These are phyloP conservation scores for Pseudotulostoma volvatum DNA, from an alignment of 495 filamentous ascomycete species.

Conservation along the genomic window DNA sequence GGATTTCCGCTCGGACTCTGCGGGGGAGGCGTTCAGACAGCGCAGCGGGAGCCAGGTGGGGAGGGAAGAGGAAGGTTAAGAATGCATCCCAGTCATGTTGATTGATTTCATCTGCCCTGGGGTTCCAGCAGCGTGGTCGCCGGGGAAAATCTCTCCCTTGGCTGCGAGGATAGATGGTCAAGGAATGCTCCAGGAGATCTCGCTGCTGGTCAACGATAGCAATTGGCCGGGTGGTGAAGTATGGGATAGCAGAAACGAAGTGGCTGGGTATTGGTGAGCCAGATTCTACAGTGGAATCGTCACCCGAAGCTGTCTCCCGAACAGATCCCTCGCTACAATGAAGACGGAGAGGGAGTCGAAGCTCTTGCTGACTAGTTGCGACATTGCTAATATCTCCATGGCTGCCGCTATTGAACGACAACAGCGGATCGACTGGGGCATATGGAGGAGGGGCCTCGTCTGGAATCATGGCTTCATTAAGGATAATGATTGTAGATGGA, in stretches of 20 bases:
- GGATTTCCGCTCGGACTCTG: slow-evolving; percentile 25
- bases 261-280: slow-evolving; percentile 13
- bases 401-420: slow-evolving; percentile 10
- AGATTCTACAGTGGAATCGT: not conserved
- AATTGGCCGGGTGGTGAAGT: slow-evolving; percentile 27
- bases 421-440: slow-evolving; percentile 27
- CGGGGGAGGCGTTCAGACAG: slow-evolving; percentile 24
- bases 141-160: slow-evolving; percentile 31
- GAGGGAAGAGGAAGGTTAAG: slow-evolving; percentile 30
- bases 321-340: not conserved
- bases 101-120: slow-evolving; percentile 21
- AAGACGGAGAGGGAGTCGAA: not conserved
- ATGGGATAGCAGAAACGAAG: slow-evolving; percentile 27
- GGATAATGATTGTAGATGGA: not conserved
- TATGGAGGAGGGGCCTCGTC: slow-evolving; percentile 31
- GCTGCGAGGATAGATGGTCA: slow-evolving; percentile 29
- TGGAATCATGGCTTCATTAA: slow-evolving; percentile 3
- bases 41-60: slow-evolving; percentile 25
- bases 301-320: not conserved
- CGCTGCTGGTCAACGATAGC: slow-evolving; percentile 5
- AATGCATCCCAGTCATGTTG: slow-evolving; percentile 38
- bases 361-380: slow-evolving; percentile 1
- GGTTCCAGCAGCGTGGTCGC: slow-evolving; percentile 27
- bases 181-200: slow-evolving; percentile 20
- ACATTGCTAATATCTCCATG: slow-evolving; percentile 7